These are phyloP conservation scores for Andrographis paniculata DNA, from an alignment of 305 asterid genomes.

Conservation along the genomic window DNA sequence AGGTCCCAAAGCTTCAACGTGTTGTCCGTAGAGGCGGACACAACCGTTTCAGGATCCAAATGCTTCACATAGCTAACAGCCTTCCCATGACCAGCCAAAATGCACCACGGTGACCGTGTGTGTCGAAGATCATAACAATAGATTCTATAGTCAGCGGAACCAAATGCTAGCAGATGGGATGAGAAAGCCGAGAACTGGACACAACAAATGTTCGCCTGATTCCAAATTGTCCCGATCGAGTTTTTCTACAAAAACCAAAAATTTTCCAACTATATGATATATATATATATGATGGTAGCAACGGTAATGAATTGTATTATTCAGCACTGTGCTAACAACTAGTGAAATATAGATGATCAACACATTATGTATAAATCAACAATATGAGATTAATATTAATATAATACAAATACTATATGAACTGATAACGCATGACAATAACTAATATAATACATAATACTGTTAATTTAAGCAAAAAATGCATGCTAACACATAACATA, in stretches of 20 bases:
- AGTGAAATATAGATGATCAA: too few relatives aligned
- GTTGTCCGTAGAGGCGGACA: conserved; percentile 48
- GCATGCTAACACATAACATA: too few relatives aligned
- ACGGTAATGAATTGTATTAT: too few relatives aligned
- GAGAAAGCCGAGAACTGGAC: conserved; percentile 47
- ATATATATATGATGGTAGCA: too few relatives aligned
- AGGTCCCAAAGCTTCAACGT: conserved; percentile 55
- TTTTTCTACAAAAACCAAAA: conserved; percentile 23
- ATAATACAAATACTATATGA: too few relatives aligned
- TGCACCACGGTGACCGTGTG: conserved; percentile 42
- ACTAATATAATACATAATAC: too few relatives aligned
- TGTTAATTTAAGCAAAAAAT: too few relatives aligned
- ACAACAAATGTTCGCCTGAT: conserved; percentile 40
- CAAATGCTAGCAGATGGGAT: conserved; percentile 38
- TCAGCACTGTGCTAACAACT: too few relatives aligned
- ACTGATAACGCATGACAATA: too few relatives aligned
- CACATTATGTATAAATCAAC: too few relatives aligned
- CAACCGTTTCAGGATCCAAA: conserved; percentile 34
- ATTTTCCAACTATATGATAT: too few relatives aligned
- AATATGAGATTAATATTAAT: too few relatives aligned
- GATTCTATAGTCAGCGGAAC: conserved; percentile 39
- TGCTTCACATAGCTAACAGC: conserved; percentile 48
- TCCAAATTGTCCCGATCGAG: conserved; percentile 31
- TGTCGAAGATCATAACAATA: conserved; percentile 48
- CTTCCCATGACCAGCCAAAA: conserved; percentile 40